These are phyloP conservation scores for Chlamydomonas schloesseri DNA, from an alignment of 139 green algal species.

Conservation along the genomic window DNA sequence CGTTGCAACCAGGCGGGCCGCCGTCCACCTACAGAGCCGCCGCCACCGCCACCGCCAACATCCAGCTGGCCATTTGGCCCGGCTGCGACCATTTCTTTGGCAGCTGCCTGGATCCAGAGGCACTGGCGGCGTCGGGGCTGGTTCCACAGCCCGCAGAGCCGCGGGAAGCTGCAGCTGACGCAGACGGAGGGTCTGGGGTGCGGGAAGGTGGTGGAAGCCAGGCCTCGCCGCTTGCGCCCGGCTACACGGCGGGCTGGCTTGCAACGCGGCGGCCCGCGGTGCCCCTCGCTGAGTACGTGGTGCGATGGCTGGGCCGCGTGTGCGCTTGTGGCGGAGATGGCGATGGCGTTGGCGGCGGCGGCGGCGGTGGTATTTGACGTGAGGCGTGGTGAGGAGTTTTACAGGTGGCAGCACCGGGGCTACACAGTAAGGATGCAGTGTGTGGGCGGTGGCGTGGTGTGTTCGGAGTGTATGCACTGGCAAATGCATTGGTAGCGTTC, in stretches of 20 bases:
- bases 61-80: constrained; percentile 1
- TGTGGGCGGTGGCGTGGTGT: too few species aligned
- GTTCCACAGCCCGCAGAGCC: neutral
- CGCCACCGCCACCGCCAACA: neutral
- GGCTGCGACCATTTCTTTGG: constrained; percentile 36
- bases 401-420: too few species aligned
- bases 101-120: neutral
- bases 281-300: constrained; percentile 12
- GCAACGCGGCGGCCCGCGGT: neutral
- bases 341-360: too few species aligned
- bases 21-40: too few species aligned
- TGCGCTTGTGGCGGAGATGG: too few species aligned
- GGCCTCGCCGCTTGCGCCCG: too few species aligned
- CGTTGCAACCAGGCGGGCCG: too few species aligned
- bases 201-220: neutral
- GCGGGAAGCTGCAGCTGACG: neutral
- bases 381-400: too few species aligned
- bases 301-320: constrained; percentile 8
- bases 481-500: too few species aligned
- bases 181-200: neutral
- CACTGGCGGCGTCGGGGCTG: neutral
- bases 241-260: neutral
- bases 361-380: too few species aligned
- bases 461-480: too few species aligned
- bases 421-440: too few species aligned